Evolutionary conservation across 2,329 filamentous ascomycete species (phyloP), one percentile per base, ranked within the genome.

Genomic region (Decorospora gaudefroyi): DNA sequence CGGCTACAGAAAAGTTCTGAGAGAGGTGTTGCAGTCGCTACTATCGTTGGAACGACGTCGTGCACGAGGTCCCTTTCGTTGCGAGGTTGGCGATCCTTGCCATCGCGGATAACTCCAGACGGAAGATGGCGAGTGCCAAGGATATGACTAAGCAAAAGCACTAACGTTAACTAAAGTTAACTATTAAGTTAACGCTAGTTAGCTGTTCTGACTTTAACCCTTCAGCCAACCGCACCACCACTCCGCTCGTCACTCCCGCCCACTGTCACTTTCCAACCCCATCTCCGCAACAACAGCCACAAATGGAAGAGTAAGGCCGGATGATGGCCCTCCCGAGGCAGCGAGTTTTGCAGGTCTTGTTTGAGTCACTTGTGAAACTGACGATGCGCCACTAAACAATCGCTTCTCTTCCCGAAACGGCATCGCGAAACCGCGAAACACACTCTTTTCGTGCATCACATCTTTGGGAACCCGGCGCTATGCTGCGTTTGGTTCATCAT

Each of bases 371-470:
- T 35, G 18, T 68, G 67, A 69, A 68, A 69, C 67, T 23, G 30
- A 33, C 42, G 40, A 51, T 67, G 64, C 55, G 53, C 57, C 65
- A 59, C 58, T 43, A 65, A 58, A 56, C 42, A 53, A 51, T 57
- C 49, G 42, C 46, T 45, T 43, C 22, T 43, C 22, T 31, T 19
- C 52, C 46, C 25, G 54, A 58, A 55, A 37, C 36, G 46, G 54
- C 31, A 40, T 32, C 51, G 34, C 58, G 53, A 62, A 61, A 64
- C 54, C 42, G 30, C 34, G 50, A 32, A 43, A 36, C 34, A 52
- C 43, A 54, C 51, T 33, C 18, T 42, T n/a, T 46, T 35, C 23
- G 35, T 51, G 57, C 57, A 57, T 61, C 46, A 51, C 31, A 13
- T n/a, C 38, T 42, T 11, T 36, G 32, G 26, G 53, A 55, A 46